Conservation (phyloP, 164 flowering plant genomes). For the Magnolia officinalis region DNA sequence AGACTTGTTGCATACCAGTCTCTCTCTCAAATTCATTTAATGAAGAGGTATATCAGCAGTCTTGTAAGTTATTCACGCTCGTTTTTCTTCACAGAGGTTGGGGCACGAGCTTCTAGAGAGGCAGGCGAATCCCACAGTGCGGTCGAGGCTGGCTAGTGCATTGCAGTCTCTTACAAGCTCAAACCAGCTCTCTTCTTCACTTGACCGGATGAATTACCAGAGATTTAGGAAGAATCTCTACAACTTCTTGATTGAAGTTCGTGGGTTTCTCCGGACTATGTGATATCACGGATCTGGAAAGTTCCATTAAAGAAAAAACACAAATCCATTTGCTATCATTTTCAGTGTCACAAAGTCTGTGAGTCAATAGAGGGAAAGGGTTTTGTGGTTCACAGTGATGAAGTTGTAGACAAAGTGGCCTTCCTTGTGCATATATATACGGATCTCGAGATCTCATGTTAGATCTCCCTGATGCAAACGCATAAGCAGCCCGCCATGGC, state of each 20-base stretch:
- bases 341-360: background rate
- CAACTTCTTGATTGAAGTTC: conserved; percentile 73
- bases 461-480: too few relatives aligned
- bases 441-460: too few relatives aligned
- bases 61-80: too few relatives aligned
- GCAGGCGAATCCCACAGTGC: conserved; percentile 45
- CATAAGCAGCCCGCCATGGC: too few relatives aligned
- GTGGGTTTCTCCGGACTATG: conserved; percentile 68
- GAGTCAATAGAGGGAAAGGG: background rate
- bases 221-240: conserved; percentile 74
- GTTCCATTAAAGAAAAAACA: background rate
- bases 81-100: conserved; percentile 46
- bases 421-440: too few relatives aligned
- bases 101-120: conserved; percentile 65
- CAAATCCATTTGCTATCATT: background rate
- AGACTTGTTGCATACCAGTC: too few relatives aligned
- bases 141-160: conserved; percentile 65
- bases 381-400: background rate
- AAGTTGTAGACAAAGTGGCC: too few relatives aligned
- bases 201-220: conserved; percentile 69
- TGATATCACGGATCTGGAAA: conserved; percentile 11
- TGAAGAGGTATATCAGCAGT: too few relatives aligned
- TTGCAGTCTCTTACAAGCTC: conserved; percentile 71
- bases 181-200: conserved; percentile 63
- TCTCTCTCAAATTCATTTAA: too few relatives aligned